A percentile compares a stretch with the other conserved stretches of the same genome.
Evolutionary conservation across 805 yeast genomes (phyloP).

Genomic region (Candida argentea): DNA sequence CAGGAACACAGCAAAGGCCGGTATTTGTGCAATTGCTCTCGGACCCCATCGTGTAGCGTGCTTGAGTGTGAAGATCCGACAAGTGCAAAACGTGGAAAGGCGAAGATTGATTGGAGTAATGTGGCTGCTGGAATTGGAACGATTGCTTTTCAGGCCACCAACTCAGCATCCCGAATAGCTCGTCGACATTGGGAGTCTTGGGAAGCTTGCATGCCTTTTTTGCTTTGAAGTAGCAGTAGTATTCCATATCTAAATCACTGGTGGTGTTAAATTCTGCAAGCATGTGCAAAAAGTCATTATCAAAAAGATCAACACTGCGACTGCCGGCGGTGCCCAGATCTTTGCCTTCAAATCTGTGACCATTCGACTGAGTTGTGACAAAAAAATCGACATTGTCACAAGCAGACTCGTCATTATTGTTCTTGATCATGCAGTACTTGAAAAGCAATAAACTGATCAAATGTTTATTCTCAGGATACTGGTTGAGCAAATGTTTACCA

Average conservation of each 20-base stretch:
- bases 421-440: slow-evolving; percentile 21
- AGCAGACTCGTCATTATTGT: slow-evolving; percentile 18
- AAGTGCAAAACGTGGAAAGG: slow-evolving; percentile 55
- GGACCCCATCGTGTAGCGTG: slow-evolving; percentile 42
- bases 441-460: slow-evolving; percentile 25
- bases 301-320: slow-evolving; percentile 22
- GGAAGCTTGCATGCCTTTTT: slow-evolving; percentile 40
- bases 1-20: slow-evolving; percentile 55
- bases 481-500: slow-evolving; percentile 16
- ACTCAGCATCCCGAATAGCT: slow-evolving; percentile 18
- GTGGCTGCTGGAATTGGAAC: slow-evolving; percentile 18
- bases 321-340: slow-evolving; percentile 16
- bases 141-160: slow-evolving; percentile 29
- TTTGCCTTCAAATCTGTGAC: slow-evolving; percentile 4
- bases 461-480: slow-evolving; percentile 23
- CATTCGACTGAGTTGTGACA: slow-evolving; percentile 19
- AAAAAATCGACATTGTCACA: slow-evolving; percentile 30
- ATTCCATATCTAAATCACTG: slow-evolving; percentile 28
- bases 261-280: slow-evolving; percentile 25
- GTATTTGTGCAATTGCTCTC: slow-evolving; percentile 49
- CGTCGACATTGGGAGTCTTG: slow-evolving; percentile 37
- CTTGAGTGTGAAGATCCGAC: slow-evolving; percentile 56
- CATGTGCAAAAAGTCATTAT: slow-evolving; percentile 30
- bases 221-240: slow-evolving; percentile 46
- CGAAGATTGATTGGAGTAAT: slow-evolving; percentile 15